A percentile compares a stretch with the other conserved stretches of the same genome.
Conservation (phyloP, 2,329 filamentous ascomycete genomes). For the Endocalyx cinctus region DNA sequence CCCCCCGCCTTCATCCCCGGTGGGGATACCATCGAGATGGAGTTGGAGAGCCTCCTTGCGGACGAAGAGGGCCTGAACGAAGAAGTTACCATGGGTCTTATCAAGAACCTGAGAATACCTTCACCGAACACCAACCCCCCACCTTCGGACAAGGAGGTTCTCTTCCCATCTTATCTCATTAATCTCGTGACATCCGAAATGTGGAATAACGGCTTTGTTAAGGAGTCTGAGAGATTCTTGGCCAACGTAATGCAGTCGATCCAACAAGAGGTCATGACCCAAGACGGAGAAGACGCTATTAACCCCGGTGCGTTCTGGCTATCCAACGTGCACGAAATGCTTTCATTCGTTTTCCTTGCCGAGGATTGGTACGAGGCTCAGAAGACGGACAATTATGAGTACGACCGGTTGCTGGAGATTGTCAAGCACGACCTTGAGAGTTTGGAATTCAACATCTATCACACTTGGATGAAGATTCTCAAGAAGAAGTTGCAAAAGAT, state of each 20-base stretch:
- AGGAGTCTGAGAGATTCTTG: slow-evolving; percentile 97
- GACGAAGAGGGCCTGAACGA: slow-evolving; percentile 96
- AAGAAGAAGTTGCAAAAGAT: slow-evolving; percentile 99
- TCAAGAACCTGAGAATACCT: slow-evolving; percentile 94
- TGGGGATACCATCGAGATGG: slow-evolving; percentile 87
- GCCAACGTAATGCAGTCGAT: slow-evolving; percentile 99
- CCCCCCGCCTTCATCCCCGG: slow-evolving; percentile 76
- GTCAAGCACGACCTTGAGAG: slow-evolving; percentile 99
- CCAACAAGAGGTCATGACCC: slow-evolving; percentile 98
- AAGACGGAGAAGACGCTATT: slow-evolving; percentile 94
- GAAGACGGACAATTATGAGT: slow-evolving; percentile 99
- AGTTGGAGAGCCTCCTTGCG: slow-evolving; percentile 87
- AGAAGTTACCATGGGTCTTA: slow-evolving; percentile 93
- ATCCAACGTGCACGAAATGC: slow-evolving; percentile 98
- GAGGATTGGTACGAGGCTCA: slow-evolving; percentile 99
- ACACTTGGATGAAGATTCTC: slow-evolving; percentile 99
- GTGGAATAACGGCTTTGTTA: slow-evolving; percentile 99
- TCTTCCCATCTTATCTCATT: slow-evolving; percentile 98
- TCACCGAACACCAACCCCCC: slow-evolving; percentile 80
- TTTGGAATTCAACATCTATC: slow-evolving; percentile 99
- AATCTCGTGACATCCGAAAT: slow-evolving; percentile 99
- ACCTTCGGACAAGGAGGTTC: slow-evolving; percentile 94
- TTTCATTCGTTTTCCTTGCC: slow-evolving; percentile 97
- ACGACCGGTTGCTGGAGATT: slow-evolving; percentile 93
- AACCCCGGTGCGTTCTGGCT: slow-evolving; percentile 98